Base-by-base conservation (phyloP, 73 alveolate genomes). In the Tetrahymena elliotti region DNA sequence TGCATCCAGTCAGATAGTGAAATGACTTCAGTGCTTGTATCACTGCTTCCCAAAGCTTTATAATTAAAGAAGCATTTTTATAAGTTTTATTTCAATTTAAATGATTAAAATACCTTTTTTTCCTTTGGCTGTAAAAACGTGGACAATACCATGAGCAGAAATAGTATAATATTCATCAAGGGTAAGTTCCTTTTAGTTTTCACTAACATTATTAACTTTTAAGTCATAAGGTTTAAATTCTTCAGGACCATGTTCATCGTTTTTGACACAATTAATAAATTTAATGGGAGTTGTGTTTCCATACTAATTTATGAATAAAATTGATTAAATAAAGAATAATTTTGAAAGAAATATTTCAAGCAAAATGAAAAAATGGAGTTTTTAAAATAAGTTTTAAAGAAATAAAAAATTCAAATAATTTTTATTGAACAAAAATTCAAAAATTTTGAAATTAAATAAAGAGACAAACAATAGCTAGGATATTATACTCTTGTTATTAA, bases 1-100 rank as follows among this genome's bases (percentile, higher is more conserved):
- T 99, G 99, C 99, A 99, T 99, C 99, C 99, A 99, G 96, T 99
- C 99, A 20, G 99, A 94, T 41, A 99, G 96, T 35, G 99, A 97
- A 93, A 98, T 97, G 97, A 98, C 99, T 96, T 99, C 99, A 38
- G 99, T 99, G 36, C 98, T 99, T 52, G 98, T 97, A 52, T 97
- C 99, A 27, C 98, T 99, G n/a, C n/a, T 68, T 68, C 88, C 88
- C 88, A 68, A 68, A n/a, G 88, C 88, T 68, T 3, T 24, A 68
- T 18, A 68, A 0, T 7, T 22, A 54, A 36, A 92, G 95, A 97
- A 27, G 93, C 92, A 92, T 84, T 68, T 33, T 97, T 97, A 95
- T 82, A 68, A 24, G 16, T 0, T 6, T 6, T 68, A 22, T 68
- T 68, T 11, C 16, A 31, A 7, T 22, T 18, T 22, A 24, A 27